These are phyloP conservation scores for Botryosphaeria dothidea DNA, from an alignment of 2,329 filamentous ascomycete genomes.

Conservation along the genomic window DNA sequence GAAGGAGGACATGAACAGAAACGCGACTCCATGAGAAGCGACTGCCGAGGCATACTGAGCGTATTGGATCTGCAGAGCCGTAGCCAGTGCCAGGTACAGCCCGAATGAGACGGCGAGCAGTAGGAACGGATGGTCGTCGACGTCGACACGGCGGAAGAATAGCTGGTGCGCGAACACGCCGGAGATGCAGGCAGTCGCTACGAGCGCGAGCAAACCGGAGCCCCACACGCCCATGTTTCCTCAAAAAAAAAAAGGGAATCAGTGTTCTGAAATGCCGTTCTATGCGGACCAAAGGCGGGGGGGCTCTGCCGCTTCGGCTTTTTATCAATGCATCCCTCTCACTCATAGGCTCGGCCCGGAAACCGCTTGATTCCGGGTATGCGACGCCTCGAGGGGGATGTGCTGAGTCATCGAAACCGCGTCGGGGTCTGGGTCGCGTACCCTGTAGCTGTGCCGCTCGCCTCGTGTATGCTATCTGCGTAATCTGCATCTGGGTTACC, in stretches of 20 bases:
- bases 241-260: not conserved
- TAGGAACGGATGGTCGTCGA: not conserved
- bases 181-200: not conserved
- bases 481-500: not conserved
- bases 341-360: not conserved
- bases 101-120: not conserved
- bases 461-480: not conserved
- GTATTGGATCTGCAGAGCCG: not conserved
- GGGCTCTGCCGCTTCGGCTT: not conserved
- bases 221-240: not conserved
- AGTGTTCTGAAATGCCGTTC: not conserved
- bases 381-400: not conserved
- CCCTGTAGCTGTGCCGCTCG: not conserved
- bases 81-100: not conserved
- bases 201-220: not conserved
- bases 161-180: not conserved
- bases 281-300: not conserved
- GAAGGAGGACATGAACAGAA: not conserved
- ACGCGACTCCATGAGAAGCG: not conserved
- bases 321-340: not conserved
- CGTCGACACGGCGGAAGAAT: not conserved
- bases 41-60: not conserved
- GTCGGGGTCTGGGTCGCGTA: not conserved
- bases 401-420: not conserved
- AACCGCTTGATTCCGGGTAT: not conserved